Evolutionary conservation across 306 rosid genomes (phyloP), one percentile per base, ranked within the genome.

Genomic region (Acacia acuminata): DNA sequence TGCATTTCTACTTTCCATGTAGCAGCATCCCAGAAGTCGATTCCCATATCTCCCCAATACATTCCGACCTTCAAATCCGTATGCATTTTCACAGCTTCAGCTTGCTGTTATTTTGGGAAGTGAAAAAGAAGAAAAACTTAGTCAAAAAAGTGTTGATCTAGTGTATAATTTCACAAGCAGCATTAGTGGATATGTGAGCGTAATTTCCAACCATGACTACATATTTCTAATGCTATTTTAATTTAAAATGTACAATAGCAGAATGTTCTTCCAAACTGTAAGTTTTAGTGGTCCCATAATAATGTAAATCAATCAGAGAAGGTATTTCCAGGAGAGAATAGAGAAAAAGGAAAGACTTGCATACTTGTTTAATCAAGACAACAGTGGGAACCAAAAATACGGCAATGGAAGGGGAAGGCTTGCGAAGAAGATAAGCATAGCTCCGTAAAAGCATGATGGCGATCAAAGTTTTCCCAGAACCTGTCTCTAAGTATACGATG

Each of bases 401-500:
- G 0, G 98, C 95, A 76, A 93, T 8, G 74, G 34, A 84, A 15
- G 78, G 84, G 6, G 96, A 89, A 76, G 97, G 97, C 79, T 95
- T 93, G 44, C 93, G 91, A 47, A 95, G 89, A 67, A 70, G 73
- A 87, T 89, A 47, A 12, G 97, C 94, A 36, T 85, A 92, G 79
- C 93, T 90, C 14, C 97, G 88, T 43, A 95, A 91, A 69, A 95
- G 98, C 98, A 93, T 91, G 63, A 92, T 82, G 48, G 98, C 94
- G 55, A 95, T 93, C 87, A 95, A 84, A 67, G 98, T 95, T 86
- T 94, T 94, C 48, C 98, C 98, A 1, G 97, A 87, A 73, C 98
- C 97, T 13, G 98, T 94, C 85, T 93, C 98, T 85, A 95, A 84
- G 79, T 64, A 93, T 70, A 91, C 98, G 15, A 91, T 67, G 8